Evolutionary conservation across 1,139 yeast species (phyloP).

Genomic region (Debaryomyces psychrophilus): DNA sequence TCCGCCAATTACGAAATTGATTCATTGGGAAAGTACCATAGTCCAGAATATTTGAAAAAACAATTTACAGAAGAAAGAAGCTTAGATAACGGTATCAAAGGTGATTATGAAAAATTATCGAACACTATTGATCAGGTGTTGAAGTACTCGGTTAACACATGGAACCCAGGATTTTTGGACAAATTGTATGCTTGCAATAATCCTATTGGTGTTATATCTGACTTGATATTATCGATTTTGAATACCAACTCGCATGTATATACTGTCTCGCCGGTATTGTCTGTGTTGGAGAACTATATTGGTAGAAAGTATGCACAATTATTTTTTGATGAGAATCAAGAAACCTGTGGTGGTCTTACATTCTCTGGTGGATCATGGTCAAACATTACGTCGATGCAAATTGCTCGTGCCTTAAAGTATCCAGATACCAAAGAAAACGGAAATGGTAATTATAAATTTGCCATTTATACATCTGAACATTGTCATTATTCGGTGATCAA

Average conservation of each 20-base stretch:
- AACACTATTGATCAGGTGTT: constrained; percentile 60
- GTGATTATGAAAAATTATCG: constrained; percentile 34
- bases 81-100: constrained; percentile 23
- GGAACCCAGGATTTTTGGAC: constrained; percentile 87
- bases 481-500: constrained; percentile 83
- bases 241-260: constrained; percentile 87
- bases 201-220: constrained; percentile 81
- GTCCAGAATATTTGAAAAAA: constrained; percentile 37
- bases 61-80: constrained; percentile 21
- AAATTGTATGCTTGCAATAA: constrained; percentile 83
- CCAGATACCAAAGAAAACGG: constrained; percentile 76
- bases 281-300: constrained; percentile 72
- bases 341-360: constrained; percentile 76
- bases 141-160: constrained; percentile 74
- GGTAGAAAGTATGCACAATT: constrained; percentile 68
- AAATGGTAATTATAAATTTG: constrained; percentile 57
- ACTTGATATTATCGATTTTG: constrained; percentile 65
- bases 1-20: constrained; percentile 27
- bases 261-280: constrained; percentile 82
- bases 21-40: constrained; percentile 44
- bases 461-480: constrained; percentile 70
- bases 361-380: constrained; percentile 91
- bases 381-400: constrained; percentile 76
- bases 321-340: constrained; percentile 52
- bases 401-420: constrained; percentile 66